Percentiles rank a stretch among this genome's conserved stretches.
These are phyloP conservation scores for Oenanthe javanica DNA, from an alignment of 140 eudicot genomes.

Conservation along the genomic window DNA sequence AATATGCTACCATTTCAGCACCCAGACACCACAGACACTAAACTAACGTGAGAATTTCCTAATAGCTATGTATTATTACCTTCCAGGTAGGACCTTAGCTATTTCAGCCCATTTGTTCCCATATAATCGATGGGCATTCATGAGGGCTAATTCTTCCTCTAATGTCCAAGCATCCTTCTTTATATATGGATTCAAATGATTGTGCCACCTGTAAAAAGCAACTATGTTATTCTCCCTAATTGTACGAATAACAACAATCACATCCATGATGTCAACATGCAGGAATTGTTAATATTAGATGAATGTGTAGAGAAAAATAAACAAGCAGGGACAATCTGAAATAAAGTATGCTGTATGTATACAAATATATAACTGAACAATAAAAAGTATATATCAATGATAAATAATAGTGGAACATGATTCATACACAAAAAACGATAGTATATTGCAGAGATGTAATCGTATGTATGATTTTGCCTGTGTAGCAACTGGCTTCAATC, in stretches of 20 bases:
- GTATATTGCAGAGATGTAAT: background rate
- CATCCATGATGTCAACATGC: background rate
- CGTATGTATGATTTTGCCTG: background rate
- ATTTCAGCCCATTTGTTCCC: slow-evolving; percentile 99
- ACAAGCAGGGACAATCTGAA: background rate
- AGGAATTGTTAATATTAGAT: background rate
- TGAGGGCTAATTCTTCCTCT: slow-evolving; percentile 78
- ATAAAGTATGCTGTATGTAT: background rate
- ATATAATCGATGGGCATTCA: slow-evolving; percentile 71
- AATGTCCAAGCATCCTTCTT: slow-evolving; percentile 86
- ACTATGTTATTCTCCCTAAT: background rate
- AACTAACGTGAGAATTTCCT: background rate
- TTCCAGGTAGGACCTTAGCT: slow-evolving; percentile 84
- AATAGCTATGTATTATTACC: slow-evolving; percentile 32
- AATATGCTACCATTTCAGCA: background rate
- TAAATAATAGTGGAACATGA: background rate
- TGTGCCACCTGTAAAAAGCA: slow-evolving; percentile 76
- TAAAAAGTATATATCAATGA: background rate
- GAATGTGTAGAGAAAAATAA: background rate
- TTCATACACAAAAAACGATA: background rate
- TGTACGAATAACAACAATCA: background rate
- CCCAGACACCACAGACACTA: background rate
- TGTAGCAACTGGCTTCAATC: background rate
- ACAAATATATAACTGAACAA: background rate
- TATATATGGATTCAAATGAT: slow-evolving; percentile 87